Evolutionary conservation across 2,329 filamentous ascomycete species (phyloP).

Genomic region (Scedosporium dehoogii): DNA sequence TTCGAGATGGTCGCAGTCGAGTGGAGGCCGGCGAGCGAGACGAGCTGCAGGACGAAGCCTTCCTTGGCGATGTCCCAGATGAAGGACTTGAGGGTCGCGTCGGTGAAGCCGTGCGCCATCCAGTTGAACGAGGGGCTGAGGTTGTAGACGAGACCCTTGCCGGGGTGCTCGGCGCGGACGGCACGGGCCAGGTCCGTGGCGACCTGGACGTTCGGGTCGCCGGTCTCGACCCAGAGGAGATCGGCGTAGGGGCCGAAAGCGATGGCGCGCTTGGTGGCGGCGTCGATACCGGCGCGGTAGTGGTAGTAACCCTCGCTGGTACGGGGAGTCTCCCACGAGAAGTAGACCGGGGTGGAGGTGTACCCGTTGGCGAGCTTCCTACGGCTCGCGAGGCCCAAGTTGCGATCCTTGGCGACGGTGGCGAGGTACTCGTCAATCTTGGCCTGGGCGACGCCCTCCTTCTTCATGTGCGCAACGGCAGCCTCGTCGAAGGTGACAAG

Average conservation of each 20-base stretch:
- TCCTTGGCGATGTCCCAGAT: conserved; percentile 94
- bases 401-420: conserved; percentile 51
- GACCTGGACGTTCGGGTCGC: conserved; percentile 72
- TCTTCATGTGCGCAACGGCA: conserved; percentile 62
- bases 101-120: conserved; percentile 88
- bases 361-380: conserved; percentile 60
- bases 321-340: conserved; percentile 84
- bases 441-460: conserved; percentile 52
- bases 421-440: conserved; percentile 58
- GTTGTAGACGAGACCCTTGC: conserved; percentile 93
- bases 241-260: conserved; percentile 89
- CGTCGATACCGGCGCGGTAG: conserved; percentile 71
- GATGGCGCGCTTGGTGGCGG: conserved; percentile 86
- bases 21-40: conserved; percentile 57
- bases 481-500: conserved; percentile 91
- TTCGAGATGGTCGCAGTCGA: conserved; percentile 54
- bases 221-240: conserved; percentile 94
- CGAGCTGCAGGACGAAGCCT: conserved; percentile 63
- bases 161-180: conserved; percentile 59
- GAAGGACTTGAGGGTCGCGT: conserved; percentile 75
- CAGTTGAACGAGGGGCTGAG: conserved; percentile 96
- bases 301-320: conserved; percentile 94
- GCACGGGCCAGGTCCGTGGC: conserved; percentile 65
- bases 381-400: conserved; percentile 70
- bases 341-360: conserved; percentile 60